Percentiles rank a stretch among this genome's conserved stretches.
These are phyloP conservation scores for Debaryomycetaceae sp. DNA, from an alignment of 1,139 yeast species.

Conservation along the genomic window DNA sequence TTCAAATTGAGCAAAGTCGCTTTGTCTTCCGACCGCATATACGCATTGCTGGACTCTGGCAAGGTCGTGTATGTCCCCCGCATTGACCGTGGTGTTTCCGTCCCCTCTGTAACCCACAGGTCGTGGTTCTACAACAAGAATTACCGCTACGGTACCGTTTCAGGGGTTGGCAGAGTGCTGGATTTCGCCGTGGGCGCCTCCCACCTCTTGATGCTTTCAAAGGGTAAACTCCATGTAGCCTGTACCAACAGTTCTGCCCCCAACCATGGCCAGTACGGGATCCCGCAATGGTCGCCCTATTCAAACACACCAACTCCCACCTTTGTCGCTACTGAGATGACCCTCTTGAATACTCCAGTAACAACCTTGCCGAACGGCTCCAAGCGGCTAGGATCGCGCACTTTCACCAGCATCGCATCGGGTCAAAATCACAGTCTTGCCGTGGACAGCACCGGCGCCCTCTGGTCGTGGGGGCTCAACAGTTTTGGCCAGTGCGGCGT, in stretches of 20 bases:
- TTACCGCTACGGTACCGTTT: not conserved
- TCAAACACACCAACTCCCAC: conserved; percentile 11
- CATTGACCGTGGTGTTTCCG: conserved; percentile 8
- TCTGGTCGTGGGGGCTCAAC: conserved; percentile 83
- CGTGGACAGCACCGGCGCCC: conserved; percentile 46
- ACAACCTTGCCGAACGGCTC: conserved; percentile 10
- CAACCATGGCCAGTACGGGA: conserved; percentile 75
- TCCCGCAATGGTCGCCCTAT: conserved; percentile 61
- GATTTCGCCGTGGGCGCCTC: conserved; percentile 50
- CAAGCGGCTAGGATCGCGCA: conserved; percentile 26
- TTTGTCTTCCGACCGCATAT: conserved; percentile 46
- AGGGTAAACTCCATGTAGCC: conserved; percentile 55
- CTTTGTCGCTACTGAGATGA: conserved; percentile 23
- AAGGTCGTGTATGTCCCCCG: conserved; percentile 34
- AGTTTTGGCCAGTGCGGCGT: conserved; percentile 75
- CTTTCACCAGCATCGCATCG: conserved; percentile 50
- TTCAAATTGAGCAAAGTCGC: conserved; percentile 38
- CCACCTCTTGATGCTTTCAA: conserved; percentile 56
- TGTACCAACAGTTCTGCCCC: conserved; percentile 11
- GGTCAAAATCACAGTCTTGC: conserved; percentile 71
- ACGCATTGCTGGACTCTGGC: conserved; percentile 45
- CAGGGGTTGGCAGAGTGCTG: conserved; percentile 13
- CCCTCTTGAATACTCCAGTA: conserved; percentile 26
- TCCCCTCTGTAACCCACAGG: conserved; percentile 7
- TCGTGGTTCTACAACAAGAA: not conserved